phyloP scores from a whole-genome alignment of 768 basidiomycete genomes.

The Suillus spraguei region DNA sequence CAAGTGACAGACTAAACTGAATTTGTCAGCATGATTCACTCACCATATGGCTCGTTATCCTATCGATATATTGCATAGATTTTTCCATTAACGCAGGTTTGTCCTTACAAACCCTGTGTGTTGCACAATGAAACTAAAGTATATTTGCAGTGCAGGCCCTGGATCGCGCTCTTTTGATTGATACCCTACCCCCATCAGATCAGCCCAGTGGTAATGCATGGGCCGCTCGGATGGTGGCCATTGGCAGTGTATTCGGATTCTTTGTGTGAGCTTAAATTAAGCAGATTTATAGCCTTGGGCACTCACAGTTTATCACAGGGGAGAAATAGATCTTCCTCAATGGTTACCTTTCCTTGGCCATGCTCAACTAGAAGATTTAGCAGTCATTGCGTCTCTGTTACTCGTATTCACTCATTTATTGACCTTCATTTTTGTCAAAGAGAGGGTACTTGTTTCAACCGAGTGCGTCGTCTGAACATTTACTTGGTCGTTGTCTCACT shows the following conservation, averaged over 20 bases:
- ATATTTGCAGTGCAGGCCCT: constrained; percentile 71
- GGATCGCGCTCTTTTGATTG: constrained; percentile 89
- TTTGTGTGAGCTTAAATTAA: constrained; percentile 65
- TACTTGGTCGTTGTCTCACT: neutral
- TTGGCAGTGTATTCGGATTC: constrained; percentile 87
- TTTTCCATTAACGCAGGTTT: constrained; percentile 62
- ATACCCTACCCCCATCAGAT: constrained; percentile 69
- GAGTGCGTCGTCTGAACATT: constrained; percentile 23
- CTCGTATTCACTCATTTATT: constrained; percentile 67
- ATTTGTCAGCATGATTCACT: constrained; percentile 56
- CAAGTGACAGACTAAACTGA: neutral
- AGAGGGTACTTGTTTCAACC: constrained; percentile 65
- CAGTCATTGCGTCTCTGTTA: constrained; percentile 70
- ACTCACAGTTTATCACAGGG: constrained; percentile 44
- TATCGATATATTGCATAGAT: constrained; percentile 69
- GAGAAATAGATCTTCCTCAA: constrained; percentile 74
- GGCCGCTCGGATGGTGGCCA: constrained; percentile 90
- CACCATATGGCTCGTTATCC: constrained; percentile 77
- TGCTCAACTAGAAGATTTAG: constrained; percentile 80
- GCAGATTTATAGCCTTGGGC: neutral
- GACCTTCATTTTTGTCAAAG: constrained; percentile 65
- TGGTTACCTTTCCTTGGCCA: constrained; percentile 75
- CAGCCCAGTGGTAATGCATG: constrained; percentile 93
- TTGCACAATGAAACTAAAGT: constrained; percentile 3
- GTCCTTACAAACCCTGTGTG: constrained; percentile 3